phyloP scores from a whole-genome alignment of 148 eudicot genomes.

The Chenopodium berlandieri region DNA sequence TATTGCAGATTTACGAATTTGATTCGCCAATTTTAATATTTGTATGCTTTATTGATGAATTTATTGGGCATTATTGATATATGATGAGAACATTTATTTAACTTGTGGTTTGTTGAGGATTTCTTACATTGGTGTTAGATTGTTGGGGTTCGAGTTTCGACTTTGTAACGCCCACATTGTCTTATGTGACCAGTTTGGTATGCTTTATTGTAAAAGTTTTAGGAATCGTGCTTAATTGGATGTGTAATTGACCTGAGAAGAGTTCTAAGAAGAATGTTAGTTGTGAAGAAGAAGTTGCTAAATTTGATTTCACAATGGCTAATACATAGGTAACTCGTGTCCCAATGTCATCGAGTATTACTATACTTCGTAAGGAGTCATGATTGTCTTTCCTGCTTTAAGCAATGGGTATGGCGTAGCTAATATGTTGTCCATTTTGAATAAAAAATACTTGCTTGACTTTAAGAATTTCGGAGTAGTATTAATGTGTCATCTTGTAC shows the following conservation, averaged over 20 bases:
- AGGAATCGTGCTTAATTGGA: no score
- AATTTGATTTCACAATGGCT: not conserved
- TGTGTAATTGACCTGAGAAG: not conserved
- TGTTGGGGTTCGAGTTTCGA: not conserved
- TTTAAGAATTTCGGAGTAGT: not conserved
- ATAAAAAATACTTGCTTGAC: not conserved
- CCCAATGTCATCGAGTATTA: not conserved
- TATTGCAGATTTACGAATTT: slow-evolving; percentile 1
- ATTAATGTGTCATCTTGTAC: not conserved
- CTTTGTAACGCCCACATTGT: not conserved
- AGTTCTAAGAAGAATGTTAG: not conserved
- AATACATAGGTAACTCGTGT: not conserved
- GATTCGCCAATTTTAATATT: not conserved
- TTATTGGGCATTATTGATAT: not conserved
- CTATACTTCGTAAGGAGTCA: not conserved
- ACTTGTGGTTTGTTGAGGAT: not conserved
- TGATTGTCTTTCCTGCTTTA: not conserved
- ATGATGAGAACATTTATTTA: not conserved
- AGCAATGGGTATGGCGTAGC: not conserved
- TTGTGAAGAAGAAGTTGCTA: not conserved
- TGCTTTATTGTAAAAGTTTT: not conserved
- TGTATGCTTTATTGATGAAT: not conserved
- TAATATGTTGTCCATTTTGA: not conserved
- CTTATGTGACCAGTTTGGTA: not conserved
- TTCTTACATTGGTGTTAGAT: not conserved